Evolutionary conservation across 768 basidiomycete genomes (phyloP).

Genomic region (Podaxis pistillaris): DNA sequence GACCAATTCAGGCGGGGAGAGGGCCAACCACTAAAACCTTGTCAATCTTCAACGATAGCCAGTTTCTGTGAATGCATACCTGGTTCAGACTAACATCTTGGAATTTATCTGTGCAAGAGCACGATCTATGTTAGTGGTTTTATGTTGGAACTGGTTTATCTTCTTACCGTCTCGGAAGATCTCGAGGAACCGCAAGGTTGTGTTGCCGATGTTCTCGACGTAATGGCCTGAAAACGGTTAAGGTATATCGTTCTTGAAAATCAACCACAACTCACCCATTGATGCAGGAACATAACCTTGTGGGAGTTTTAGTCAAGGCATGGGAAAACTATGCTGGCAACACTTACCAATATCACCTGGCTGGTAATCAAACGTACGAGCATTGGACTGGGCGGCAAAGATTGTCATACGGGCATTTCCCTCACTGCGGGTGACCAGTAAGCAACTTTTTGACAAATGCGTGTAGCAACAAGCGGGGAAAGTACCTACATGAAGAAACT

Average conservation of each 20-base stretch:
- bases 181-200: constrained; percentile 46
- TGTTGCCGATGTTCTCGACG: constrained; percentile 53
- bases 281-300: constrained; percentile 56
- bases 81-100: constrained; percentile 20
- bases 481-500: constrained; percentile 49
- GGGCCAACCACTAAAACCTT: constrained; percentile 35
- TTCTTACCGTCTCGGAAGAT: constrained; percentile 35
- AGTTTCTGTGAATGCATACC: constrained; percentile 1
- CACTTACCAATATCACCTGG: constrained; percentile 56
- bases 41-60: neutral
- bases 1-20: constrained; percentile 41
- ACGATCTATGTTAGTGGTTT: neutral
- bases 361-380: constrained; percentile 61
- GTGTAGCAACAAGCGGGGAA: neutral
- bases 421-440: constrained; percentile 32
- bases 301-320: constrained; percentile 8
- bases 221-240: constrained; percentile 39
- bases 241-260: neutral
- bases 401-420: constrained; percentile 54
- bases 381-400: constrained; percentile 52
- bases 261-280: constrained; percentile 38
- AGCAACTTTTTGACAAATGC: constrained; percentile 1
- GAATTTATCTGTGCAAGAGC: constrained; percentile 14
- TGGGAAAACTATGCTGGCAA: neutral
- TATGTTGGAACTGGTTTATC: neutral